phyloP scores from a whole-genome alignment of 305 asterid genomes.

The Salvia sclarea region DNA sequence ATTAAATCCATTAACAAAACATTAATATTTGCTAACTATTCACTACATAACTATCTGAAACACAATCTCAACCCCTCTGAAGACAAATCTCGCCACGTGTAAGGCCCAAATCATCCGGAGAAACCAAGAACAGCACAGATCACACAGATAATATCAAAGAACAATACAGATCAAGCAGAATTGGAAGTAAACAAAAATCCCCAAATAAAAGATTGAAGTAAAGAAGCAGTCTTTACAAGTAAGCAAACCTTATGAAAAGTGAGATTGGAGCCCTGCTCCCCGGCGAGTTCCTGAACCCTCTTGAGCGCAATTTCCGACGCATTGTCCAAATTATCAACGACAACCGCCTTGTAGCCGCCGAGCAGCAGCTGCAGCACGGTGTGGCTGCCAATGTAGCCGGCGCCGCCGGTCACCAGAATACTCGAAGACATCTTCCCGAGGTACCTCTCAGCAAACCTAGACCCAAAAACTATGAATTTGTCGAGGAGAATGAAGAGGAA shows the following conservation, averaged over 20 bases:
- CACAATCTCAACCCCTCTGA: constrained; percentile 9
- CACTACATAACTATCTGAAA: constrained; percentile 12
- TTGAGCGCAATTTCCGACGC: constrained; percentile 64
- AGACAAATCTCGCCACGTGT: constrained; percentile 6
- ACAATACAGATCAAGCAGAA: constrained; percentile 25
- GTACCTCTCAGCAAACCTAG: constrained; percentile 13
- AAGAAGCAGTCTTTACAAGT: neutral
- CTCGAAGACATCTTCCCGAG: constrained; percentile 55
- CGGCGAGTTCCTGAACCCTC: constrained; percentile 82
- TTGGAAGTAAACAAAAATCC: neutral
- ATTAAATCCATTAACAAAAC: constrained; percentile 20
- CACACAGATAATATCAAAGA: constrained; percentile 22
- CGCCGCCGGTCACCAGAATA: constrained; percentile 92
- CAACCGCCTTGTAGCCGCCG: constrained; percentile 70
- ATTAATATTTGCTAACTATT: neutral
- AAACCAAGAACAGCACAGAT: constrained; percentile 22
- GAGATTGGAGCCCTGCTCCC: constrained; percentile 57
- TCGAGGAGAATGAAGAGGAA: neutral
- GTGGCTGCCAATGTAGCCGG: constrained; percentile 94
- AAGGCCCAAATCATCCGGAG: constrained; percentile 16
- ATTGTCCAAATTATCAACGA: constrained; percentile 90
- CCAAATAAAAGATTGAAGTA: neutral
- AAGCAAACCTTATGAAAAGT: constrained; percentile 67
- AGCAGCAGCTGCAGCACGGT: constrained; percentile 84
- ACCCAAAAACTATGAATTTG: neutral